Percentiles rank a stretch among this genome's conserved stretches.
These are phyloP conservation scores for Botryococcus braunii DNA, from an alignment of 163 green algal genomes.

Conservation along the genomic window DNA sequence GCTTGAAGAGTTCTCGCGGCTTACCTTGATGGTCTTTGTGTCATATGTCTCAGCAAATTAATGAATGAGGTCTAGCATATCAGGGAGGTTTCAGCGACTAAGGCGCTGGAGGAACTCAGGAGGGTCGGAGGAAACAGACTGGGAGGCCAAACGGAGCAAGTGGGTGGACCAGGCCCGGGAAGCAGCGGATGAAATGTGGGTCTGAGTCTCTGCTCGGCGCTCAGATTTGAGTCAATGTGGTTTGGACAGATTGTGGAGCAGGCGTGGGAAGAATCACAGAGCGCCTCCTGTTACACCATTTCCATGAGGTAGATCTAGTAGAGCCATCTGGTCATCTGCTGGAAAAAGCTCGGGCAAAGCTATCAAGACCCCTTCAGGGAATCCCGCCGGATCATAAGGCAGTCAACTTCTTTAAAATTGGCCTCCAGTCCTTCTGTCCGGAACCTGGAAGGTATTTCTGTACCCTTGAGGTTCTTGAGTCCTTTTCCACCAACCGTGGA, in stretches of 20 bases:
- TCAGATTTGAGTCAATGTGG: no score
- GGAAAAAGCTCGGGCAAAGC: constrained; percentile 24
- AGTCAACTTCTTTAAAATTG: constrained; percentile 19
- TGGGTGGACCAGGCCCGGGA: no score
- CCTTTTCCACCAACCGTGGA: not conserved
- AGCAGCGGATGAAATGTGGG: no score
- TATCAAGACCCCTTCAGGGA: not conserved
- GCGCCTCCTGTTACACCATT: constrained; percentile 73
- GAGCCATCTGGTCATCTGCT: constrained; percentile 77
- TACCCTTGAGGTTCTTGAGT: not conserved
- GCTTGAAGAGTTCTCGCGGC: no score
- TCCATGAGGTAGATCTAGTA: constrained; percentile 74
- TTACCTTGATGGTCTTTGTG: no score
- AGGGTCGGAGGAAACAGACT: no score
- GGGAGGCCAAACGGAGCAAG: no score
- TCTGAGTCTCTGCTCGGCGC: no score
- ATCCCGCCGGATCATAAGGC: not conserved
- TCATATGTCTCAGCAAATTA: no score
- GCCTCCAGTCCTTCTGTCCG: constrained; percentile 64
- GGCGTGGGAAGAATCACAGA: constrained; percentile 75
- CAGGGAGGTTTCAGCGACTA: no score
- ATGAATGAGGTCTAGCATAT: no score
- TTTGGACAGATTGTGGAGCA: constrained; percentile 81
- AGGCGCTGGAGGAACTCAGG: no score
- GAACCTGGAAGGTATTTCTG: not conserved